These are phyloP conservation scores for Bolboschoenus planiculmis DNA, from an alignment of 176 grass and related monocot genomes.

Conservation along the genomic window DNA sequence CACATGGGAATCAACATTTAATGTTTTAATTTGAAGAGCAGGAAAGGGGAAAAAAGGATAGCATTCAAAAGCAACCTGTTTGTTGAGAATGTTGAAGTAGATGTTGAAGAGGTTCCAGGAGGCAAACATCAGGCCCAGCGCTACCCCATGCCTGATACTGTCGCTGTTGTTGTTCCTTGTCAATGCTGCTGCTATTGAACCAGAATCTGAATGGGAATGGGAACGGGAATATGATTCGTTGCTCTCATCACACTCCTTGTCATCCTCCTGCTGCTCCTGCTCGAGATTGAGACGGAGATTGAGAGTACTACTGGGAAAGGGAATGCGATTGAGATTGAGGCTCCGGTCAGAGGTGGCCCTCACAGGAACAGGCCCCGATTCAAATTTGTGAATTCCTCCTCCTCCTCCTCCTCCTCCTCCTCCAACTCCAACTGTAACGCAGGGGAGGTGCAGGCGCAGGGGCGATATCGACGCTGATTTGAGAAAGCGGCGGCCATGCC, in stretches of 20 bases:
- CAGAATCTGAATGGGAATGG: background rate
- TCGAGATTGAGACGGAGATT: background rate
- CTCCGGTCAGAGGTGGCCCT: background rate
- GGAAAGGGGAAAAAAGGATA: background rate
- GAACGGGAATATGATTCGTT: background rate
- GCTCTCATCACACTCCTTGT: background rate
- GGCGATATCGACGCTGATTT: background rate
- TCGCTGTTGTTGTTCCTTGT: background rate
- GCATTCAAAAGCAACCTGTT: slow-evolving; percentile 26
- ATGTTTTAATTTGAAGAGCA: background rate
- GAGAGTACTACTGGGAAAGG: background rate
- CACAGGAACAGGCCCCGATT: background rate
- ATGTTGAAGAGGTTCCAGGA: slow-evolving; percentile 76
- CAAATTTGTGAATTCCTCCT: background rate
- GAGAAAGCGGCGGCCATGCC: background rate
- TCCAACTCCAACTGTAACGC: background rate
- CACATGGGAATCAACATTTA: background rate
- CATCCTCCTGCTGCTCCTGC: background rate
- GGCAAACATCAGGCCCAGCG: slow-evolving; percentile 49
- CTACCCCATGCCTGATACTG: background rate
- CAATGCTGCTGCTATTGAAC: background rate
- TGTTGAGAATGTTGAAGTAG: slow-evolving; percentile 82
- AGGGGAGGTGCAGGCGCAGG: background rate
- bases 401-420: background rate
- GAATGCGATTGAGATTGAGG: background rate